Conservation (phyloP, 768 basidiomycete species). For the Rhodotorula graminis region DNA sequence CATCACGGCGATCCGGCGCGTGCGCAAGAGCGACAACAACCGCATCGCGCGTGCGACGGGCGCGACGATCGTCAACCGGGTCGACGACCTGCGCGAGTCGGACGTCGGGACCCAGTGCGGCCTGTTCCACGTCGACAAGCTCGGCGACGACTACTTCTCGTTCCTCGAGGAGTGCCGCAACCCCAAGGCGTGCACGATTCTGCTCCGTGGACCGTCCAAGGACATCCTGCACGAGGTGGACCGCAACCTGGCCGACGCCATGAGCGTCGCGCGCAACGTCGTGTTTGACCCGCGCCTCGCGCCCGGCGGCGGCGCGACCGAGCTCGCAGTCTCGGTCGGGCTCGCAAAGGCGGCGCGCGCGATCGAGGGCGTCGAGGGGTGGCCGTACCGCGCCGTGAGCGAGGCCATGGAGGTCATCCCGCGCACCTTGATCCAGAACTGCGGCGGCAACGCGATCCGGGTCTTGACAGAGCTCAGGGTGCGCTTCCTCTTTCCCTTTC, state of each 20-base stretch:
- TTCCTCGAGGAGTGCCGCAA: slow-evolving; percentile 85
- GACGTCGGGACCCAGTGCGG: slow-evolving; percentile 93
- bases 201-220: slow-evolving; percentile 94
- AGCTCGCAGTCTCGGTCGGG: slow-evolving; percentile 93
- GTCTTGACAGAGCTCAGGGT: slow-evolving; percentile 89
- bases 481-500: slow-evolving; percentile 43
- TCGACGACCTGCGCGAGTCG: slow-evolving; percentile 85
- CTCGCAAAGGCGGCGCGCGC: slow-evolving; percentile 66
- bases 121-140: slow-evolving; percentile 92
- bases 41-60: slow-evolving; percentile 92
- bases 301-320: slow-evolving; percentile 93
- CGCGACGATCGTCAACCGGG: slow-evolving; percentile 92
- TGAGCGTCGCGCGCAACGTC: slow-evolving; percentile 93
- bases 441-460: slow-evolving; percentile 89
- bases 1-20: slow-evolving; percentile 90
- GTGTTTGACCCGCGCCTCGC: slow-evolving; percentile 92
- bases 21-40: slow-evolving; percentile 98
- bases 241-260: slow-evolving; percentile 93
- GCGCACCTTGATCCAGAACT: slow-evolving; percentile 87
- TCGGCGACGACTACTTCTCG: slow-evolving; percentile 97
- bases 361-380: slow-evolving; percentile 81
- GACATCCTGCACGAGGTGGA: slow-evolving; percentile 98
- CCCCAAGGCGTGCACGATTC: slow-evolving; percentile 96
- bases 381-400: slow-evolving; percentile 84
- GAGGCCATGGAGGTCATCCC: slow-evolving; percentile 98